Conservation (phyloP, 371 early-diverging fungal species). For the Spraguea lophii region DNA sequence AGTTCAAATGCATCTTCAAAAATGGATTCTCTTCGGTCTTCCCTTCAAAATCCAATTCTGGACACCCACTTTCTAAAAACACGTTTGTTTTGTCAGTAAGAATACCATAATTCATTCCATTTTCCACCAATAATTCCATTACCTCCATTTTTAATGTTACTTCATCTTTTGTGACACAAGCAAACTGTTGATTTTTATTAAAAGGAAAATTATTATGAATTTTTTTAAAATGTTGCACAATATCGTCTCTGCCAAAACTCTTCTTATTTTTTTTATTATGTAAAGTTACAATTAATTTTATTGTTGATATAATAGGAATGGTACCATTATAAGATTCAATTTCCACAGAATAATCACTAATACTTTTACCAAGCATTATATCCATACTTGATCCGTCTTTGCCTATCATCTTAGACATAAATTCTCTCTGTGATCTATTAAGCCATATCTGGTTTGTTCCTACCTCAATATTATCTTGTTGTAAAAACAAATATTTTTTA, state of each 20-base stretch:
- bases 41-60: slow-evolving; percentile 10
- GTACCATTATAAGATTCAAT: no score
- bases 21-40: slow-evolving; percentile 13
- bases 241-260: background rate
- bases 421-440: no score
- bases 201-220: slow-evolving; percentile 18
- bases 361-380: no score
- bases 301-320: no score
- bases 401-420: no score
- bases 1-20: slow-evolving; percentile 71
- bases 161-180: slow-evolving; percentile 10
- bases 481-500: no score
- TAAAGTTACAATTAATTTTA: no score
- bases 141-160: slow-evolving; percentile 13
- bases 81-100: slow-evolving; percentile 22
- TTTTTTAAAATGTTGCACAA: slow-evolving; percentile 4
- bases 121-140: slow-evolving; percentile 14
- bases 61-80: slow-evolving; percentile 16
- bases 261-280: background rate
- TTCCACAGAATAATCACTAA: no score
- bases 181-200: slow-evolving; percentile 23
- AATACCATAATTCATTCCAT: slow-evolving; percentile 17
- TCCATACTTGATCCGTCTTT: no score
- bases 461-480: no score
- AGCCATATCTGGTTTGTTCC: no score